These are phyloP conservation scores for Helotiales sp. DNA, from an alignment of 2,329 filamentous ascomycete species.

Conservation along the genomic window DNA sequence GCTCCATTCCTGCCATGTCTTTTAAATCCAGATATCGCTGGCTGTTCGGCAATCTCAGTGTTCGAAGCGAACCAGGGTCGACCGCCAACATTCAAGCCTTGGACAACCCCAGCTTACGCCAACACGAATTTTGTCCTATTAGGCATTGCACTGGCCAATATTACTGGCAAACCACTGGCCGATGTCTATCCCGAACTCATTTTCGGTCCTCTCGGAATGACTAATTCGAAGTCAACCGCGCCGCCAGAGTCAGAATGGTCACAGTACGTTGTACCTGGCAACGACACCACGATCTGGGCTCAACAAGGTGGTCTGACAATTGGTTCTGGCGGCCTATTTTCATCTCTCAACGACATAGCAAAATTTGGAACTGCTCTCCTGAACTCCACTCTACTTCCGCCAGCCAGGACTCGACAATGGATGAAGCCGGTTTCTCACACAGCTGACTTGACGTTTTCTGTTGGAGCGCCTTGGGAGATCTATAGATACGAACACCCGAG, in stretches of 20 bases:
- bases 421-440: conserved; percentile 27
- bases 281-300: background rate
- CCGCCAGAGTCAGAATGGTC: background rate
- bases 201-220: conserved; percentile 11
- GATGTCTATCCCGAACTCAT: conserved; percentile 1
- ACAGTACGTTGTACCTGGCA: background rate
- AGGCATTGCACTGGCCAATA: conserved; percentile 17
- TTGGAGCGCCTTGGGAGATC: conserved; percentile 31
- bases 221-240: background rate
- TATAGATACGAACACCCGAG: conserved; percentile 11
- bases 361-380: conserved; percentile 22
- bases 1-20: background rate
- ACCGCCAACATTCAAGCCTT: background rate
- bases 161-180: conserved; percentile 10
- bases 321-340: conserved; percentile 5
- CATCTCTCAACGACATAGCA: conserved; percentile 7
- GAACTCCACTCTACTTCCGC: conserved; percentile 17
- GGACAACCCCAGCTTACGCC: conserved; percentile 12
- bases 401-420: conserved; percentile 22
- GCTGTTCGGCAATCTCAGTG: background rate
- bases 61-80: background rate
- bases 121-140: conserved; percentile 15
- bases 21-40: background rate
- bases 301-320: background rate
- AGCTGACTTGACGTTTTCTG: conserved; percentile 7